Conservation (phyloP, 1,139 yeast species). For the Debaryomyces subglobosus region DNA sequence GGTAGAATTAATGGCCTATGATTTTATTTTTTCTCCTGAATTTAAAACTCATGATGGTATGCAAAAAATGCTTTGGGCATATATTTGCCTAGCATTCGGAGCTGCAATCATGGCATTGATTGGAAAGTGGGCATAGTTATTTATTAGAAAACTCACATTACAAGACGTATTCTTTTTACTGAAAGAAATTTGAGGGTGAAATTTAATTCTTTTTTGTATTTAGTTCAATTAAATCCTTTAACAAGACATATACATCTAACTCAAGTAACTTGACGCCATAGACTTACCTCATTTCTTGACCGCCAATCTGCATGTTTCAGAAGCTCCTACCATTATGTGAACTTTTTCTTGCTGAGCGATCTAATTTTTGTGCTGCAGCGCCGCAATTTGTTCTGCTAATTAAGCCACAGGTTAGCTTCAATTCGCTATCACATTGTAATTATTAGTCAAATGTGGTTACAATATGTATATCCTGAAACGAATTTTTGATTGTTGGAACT, state of each 20-base stretch:
- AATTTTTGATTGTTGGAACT: background rate
- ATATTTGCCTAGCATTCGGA: slow-evolving; percentile 59
- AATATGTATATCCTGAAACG: background rate
- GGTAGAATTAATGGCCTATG: slow-evolving; percentile 88
- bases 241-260: background rate
- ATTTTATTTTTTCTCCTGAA: slow-evolving; percentile 71
- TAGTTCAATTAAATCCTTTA: background rate
- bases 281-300: no score
- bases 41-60: slow-evolving; percentile 55
- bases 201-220: background rate
- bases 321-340: background rate
- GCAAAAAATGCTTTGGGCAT: slow-evolving; percentile 42
- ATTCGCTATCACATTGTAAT: background rate
- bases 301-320: background rate
- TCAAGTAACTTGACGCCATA: no score
- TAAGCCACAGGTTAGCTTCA: background rate
- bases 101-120: slow-evolving; percentile 84
- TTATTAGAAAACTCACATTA: background rate
- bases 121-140: slow-evolving; percentile 80
- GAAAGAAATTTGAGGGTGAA: no score
- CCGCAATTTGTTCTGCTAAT: background rate
- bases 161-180: no score
- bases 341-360: background rate
- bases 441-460: background rate
- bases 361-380: background rate